Percentiles rank a stretch among this genome's conserved stretches.
Evolutionary conservation across 2,329 filamentous ascomycete genomes (phyloP).

Genomic region (Fusarium verrucosum): DNA sequence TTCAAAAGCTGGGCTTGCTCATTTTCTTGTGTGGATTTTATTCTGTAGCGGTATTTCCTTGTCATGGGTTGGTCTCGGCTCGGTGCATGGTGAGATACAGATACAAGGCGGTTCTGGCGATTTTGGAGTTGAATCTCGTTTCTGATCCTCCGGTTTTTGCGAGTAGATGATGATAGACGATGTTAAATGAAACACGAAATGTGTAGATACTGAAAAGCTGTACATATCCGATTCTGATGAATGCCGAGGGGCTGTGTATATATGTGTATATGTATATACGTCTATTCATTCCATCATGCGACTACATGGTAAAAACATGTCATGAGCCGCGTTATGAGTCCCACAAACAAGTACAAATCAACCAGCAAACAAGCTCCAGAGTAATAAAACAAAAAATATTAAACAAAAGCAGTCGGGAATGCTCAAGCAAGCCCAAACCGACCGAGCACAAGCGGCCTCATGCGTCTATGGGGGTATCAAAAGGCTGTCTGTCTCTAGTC

Average conservation of each 20-base stretch:
- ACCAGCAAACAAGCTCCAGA: conserved; percentile 3
- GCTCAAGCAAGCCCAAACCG: conserved; percentile 30
- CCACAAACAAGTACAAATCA: conserved; percentile 1
- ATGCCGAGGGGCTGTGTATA: too few species aligned
- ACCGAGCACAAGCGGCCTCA: conserved; percentile 44
- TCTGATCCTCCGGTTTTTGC: conserved; percentile 24
- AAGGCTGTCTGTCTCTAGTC: conserved; percentile 42
- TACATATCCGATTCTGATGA: not conserved
- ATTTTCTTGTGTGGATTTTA: conserved; percentile 1
- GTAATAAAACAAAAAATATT: conserved; percentile 21
- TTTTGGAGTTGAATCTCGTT: conserved; percentile 43
- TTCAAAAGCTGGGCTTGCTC: conserved; percentile 7
- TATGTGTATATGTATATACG: not conserved
- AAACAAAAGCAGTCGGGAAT: conserved; percentile 30
- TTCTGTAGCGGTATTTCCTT: conserved; percentile 20
- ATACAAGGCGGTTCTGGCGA: conserved; percentile 38
- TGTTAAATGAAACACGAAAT: conserved; percentile 16
- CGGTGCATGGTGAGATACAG: conserved; percentile 39
- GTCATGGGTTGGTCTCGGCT: conserved; percentile 33
- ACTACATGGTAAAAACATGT: conserved; percentile 3
- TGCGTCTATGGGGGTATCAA: conserved; percentile 49
- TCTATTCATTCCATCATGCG: conserved; percentile 24
- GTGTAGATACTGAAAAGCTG: conserved; percentile 5
- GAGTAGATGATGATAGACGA: conserved; percentile 28
- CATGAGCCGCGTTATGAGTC: not conserved